Conservation (phyloP, 1,139 yeast species). For the Hanseniaspora uvarum region DNA sequence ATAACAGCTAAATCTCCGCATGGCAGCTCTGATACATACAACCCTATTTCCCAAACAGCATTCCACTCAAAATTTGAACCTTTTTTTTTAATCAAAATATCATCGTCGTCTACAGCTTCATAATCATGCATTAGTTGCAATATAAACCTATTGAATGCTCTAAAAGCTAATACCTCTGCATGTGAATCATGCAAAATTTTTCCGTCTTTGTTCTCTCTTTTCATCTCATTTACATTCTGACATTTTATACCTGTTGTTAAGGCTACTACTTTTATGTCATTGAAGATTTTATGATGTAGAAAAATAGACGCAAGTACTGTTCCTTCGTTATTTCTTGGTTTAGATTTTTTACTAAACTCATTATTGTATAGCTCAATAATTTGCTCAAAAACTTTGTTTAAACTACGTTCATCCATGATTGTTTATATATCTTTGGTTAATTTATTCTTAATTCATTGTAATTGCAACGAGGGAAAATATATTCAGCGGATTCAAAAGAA, state of each 20-base stretch:
- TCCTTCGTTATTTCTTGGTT: slow-evolving; percentile 8
- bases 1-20: slow-evolving; percentile 85
- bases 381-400: not conserved
- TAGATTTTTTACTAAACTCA: slow-evolving; percentile 3
- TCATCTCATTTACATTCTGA: slow-evolving; percentile 42
- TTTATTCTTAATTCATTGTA: not conserved
- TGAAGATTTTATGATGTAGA: not conserved
- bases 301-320: slow-evolving; percentile 9
- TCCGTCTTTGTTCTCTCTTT: slow-evolving; percentile 39
- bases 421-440: not conserved
- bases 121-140: slow-evolving; percentile 20
- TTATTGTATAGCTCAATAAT: not conserved
- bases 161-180: slow-evolving; percentile 67
- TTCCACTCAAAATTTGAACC: slow-evolving; percentile 29
- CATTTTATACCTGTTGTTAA: slow-evolving; percentile 80
- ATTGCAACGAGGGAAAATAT: too few relatives aligned
- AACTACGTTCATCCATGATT: not conserved
- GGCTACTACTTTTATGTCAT: slow-evolving; percentile 35
- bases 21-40: slow-evolving; percentile 73
- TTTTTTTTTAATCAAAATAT: slow-evolving; percentile 23
- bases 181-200: slow-evolving; percentile 71
- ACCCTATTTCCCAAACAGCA: slow-evolving; percentile 37
- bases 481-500: too few relatives aligned
- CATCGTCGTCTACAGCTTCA: not conserved
- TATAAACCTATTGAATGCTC: slow-evolving; percentile 48